Percentiles rank a stretch among this genome's conserved stretches.
These are phyloP conservation scores for Phytophthora meadii DNA, from an alignment of 352 stramenopile genomes.

Conservation along the genomic window DNA sequence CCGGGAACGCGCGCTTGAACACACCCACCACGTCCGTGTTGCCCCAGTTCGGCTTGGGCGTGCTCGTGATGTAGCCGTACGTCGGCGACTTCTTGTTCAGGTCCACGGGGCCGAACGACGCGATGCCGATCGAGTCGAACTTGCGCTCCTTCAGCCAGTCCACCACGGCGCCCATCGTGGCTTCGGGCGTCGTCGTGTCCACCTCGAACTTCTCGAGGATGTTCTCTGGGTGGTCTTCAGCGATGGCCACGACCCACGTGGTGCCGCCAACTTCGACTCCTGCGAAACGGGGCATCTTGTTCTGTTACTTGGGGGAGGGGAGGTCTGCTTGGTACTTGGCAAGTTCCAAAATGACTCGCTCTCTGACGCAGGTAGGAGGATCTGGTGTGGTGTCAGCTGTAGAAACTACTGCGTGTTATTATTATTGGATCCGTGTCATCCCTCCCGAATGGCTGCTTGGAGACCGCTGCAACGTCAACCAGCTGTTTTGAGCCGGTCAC, in stretches of 20 bases:
- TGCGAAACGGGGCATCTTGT: conserved; percentile 17
- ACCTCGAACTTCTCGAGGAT: conserved; percentile 85
- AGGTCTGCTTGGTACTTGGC: conserved; percentile 12
- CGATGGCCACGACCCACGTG: conserved; percentile 94
- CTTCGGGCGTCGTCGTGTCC: conserved; percentile 82
- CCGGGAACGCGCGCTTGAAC: conserved; percentile 79
- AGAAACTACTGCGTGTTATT: not conserved
- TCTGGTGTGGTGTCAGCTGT: conserved; percentile 9
- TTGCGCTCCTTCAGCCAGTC: conserved; percentile 85
- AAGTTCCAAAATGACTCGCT: conserved; percentile 20
- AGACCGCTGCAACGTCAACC: conserved; percentile 24
- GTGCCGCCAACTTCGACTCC: conserved; percentile 91
- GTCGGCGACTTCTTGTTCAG: conserved; percentile 78
- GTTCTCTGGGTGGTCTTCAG: conserved; percentile 85
- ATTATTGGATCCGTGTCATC: conserved; percentile 7
- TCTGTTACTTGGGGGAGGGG: conserved; percentile 7
- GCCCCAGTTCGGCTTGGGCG: conserved; percentile 94
- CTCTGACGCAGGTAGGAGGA: not conserved
- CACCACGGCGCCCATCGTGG: conserved; percentile 84
- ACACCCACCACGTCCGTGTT: conserved; percentile 81
- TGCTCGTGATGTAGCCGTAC: conserved; percentile 96
- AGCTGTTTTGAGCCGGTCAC: conserved; percentile 27
- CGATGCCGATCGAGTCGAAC: conserved; percentile 92
- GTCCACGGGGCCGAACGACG: conserved; percentile 95
- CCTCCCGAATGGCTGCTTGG: conserved; percentile 22